Conservation (phyloP, 257 asterid species). For the Gentiana dahurica region DNA sequence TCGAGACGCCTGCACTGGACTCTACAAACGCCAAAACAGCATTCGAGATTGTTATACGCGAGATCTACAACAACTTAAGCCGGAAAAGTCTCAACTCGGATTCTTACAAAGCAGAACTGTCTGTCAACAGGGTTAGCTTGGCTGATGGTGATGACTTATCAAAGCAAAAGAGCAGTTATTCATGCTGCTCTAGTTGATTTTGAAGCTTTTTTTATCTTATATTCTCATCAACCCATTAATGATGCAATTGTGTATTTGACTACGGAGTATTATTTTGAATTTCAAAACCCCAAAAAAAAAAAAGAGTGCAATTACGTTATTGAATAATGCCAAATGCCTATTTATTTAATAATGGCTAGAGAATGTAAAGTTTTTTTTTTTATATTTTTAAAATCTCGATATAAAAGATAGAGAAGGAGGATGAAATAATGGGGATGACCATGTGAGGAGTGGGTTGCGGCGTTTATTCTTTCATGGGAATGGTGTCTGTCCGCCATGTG, state of each 20-base stretch:
- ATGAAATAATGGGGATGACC: too few species aligned
- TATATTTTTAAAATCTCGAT: too few species aligned
- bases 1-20: constrained; percentile 66
- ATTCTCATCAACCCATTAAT: neutral
- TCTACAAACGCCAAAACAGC: constrained; percentile 54
- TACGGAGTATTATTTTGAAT: neutral
- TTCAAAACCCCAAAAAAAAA: neutral
- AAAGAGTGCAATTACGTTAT: too few species aligned
- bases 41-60: constrained; percentile 58
- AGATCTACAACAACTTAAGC: constrained; percentile 53
- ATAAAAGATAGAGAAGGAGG: too few species aligned
- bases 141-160: constrained; percentile 36
- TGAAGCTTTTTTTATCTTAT: neutral
- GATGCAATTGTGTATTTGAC: neutral
- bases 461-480: too few species aligned
- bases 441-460: too few species aligned
- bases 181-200: constrained; percentile 52
- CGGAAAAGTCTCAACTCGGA: constrained; percentile 51
- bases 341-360: too few species aligned
- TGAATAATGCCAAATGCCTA: too few species aligned
- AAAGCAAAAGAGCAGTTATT: constrained; percentile 29
- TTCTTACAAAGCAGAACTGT: constrained; percentile 54
- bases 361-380: too few species aligned
- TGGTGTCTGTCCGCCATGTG: too few species aligned
- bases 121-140: constrained; percentile 44